phyloP scores from a whole-genome alignment of 208 protist species.

The Naegleria gruberi region DNA sequence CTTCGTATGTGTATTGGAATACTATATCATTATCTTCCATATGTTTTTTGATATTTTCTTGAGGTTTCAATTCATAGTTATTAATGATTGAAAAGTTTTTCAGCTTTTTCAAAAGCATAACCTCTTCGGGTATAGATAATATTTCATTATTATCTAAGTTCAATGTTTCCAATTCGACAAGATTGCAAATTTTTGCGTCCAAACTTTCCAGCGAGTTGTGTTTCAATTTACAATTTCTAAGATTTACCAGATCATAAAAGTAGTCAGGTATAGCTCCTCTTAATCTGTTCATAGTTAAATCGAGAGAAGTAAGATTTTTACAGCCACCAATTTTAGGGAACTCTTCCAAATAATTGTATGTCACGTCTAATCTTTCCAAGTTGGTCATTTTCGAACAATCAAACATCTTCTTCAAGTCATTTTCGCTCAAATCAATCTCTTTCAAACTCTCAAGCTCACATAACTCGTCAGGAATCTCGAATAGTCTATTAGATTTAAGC shows the following conservation, averaged over 20 bases:
- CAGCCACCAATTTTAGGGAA: neutral
- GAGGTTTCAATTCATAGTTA: neutral
- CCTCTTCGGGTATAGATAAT: neutral
- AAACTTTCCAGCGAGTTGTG: neutral
- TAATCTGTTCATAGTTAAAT: constrained; percentile 6
- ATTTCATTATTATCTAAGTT: constrained; percentile 18
- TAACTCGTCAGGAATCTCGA: neutral
- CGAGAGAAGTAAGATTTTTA: neutral
- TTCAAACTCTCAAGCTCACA: neutral
- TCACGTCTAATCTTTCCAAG: neutral
- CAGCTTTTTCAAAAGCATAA: neutral
- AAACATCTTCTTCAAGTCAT: neutral
- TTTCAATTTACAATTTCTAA: neutral
- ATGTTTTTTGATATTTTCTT: neutral
- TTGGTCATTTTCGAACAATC: neutral
- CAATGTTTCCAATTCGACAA: neutral
- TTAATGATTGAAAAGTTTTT: neutral
- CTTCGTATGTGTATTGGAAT: neutral
- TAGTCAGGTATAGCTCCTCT: neutral
- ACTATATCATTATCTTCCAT: neutral
- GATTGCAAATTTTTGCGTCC: neutral
- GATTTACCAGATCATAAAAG: neutral
- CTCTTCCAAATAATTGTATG: neutral
- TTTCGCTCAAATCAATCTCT: neutral
- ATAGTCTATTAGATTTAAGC: neutral